Conservation (phyloP, 306 rosid species). For the Ceratonia siliqua region DNA sequence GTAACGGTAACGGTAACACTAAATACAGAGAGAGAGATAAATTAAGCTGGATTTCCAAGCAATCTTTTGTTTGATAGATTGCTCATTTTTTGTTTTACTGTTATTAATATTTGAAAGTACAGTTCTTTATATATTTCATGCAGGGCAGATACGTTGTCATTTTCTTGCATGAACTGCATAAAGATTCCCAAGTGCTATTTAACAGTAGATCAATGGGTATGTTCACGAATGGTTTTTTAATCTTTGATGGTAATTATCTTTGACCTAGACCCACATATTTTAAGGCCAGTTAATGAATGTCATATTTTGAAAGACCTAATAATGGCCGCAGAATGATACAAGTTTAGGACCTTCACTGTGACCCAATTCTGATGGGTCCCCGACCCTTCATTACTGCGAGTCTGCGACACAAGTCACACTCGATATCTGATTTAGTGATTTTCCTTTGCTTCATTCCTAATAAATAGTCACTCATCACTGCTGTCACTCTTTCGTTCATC, state of each 20-base stretch:
- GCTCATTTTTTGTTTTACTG: slow-evolving; percentile 1
- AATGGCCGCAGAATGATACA: neutral
- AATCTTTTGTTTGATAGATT: slow-evolving; percentile 24
- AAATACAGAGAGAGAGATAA: neutral
- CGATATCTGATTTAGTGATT: neutral
- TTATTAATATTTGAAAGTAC: slow-evolving; percentile 13
- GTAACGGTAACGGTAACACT: slow-evolving; percentile 22
- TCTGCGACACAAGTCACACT: neutral
- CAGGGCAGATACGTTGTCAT: neutral
- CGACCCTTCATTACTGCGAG: neutral
- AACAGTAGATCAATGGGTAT: neutral
- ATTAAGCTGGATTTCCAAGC: slow-evolving; percentile 32
- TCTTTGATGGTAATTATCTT: slow-evolving; percentile 7
- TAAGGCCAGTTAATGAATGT: neutral
- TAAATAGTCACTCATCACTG: slow-evolving; percentile 15
- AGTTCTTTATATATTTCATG: neutral
- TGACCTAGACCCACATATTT: slow-evolving; percentile 10
- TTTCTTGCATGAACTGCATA: neutral
- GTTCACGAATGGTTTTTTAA: neutral
- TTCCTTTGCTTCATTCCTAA: neutral
- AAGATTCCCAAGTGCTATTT: neutral
- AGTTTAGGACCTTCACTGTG: neutral
- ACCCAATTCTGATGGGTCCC: neutral
- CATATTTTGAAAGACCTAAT: neutral
- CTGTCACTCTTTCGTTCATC: slow-evolving; percentile 12